A percentile compares a stretch with the other conserved stretches of the same genome.
Conservation (phyloP, 495 filamentous ascomycete species). For the Penicillium desertorum region DNA sequence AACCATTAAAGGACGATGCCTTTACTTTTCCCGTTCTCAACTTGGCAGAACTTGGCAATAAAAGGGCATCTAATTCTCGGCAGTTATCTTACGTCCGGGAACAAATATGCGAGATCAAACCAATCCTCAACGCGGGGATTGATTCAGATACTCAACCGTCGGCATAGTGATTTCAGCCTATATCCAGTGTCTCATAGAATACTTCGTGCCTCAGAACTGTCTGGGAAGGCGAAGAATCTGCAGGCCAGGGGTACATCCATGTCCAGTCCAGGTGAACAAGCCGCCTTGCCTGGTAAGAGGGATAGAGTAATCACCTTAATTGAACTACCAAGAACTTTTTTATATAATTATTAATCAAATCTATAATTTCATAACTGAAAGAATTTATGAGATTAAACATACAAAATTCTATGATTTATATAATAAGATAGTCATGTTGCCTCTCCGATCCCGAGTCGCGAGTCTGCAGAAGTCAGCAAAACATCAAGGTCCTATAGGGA, state of each 20-base stretch:
- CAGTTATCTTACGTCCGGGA: neutral
- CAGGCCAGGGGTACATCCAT: neutral
- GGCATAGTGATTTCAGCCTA: neutral
- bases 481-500: neutral
- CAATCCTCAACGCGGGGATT: neutral
- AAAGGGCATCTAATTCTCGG: neutral
- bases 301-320: neutral
- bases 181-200: neutral
- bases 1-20: neutral
- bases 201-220: neutral
- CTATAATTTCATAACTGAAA: neutral
- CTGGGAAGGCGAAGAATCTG: neutral
- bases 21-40: neutral
- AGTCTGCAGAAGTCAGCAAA: slow-evolving; percentile 21
- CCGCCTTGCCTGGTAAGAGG: neutral
- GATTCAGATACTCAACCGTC: neutral
- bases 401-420: slow-evolving; percentile 9
- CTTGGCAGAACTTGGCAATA: neutral
- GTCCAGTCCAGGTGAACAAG: neutral
- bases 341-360: neutral
- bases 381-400: neutral
- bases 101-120: neutral
- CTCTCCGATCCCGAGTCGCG: slow-evolving; percentile 14
- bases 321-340: neutral
- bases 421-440: slow-evolving; percentile 32